These are phyloP conservation scores for Talaromyces albobiverticillius DNA, from an alignment of 2,329 filamentous ascomycete genomes.

Conservation along the genomic window DNA sequence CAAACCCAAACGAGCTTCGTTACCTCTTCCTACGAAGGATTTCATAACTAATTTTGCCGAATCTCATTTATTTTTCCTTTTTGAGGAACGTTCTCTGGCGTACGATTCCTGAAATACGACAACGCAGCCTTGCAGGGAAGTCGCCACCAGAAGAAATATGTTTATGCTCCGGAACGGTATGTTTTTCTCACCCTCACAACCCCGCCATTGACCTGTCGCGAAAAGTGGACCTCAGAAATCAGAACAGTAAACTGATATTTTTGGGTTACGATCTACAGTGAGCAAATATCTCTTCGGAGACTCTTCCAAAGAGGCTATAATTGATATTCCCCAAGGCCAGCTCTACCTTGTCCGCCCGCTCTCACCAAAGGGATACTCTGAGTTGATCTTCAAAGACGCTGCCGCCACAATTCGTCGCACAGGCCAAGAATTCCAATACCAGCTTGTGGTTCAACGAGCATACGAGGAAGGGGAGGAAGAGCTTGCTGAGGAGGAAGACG, in stretches of 20 bases:
- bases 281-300: conserved; percentile 91
- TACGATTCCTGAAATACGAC: neutral
- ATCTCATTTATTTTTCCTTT: neutral
- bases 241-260: conserved; percentile 10
- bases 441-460: conserved; percentile 91
- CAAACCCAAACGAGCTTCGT: neutral
- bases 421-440: conserved; percentile 93
- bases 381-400: conserved; percentile 98
- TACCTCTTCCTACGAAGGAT: neutral
- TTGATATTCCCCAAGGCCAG: conserved; percentile 92
- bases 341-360: conserved; percentile 94
- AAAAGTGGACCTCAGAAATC: neutral
- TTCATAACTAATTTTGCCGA: too few relatives aligned
- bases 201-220: conserved; percentile 19
- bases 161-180: conserved; percentile 58
- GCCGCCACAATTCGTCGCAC: conserved; percentile 88
- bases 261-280: conserved; percentile 51
- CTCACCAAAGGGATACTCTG: conserved; percentile 95
- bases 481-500: conserved; percentile 82
- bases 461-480: conserved; percentile 98
- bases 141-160: conserved; percentile 38
- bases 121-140: conserved; percentile 17
- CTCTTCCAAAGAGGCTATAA: conserved; percentile 83
- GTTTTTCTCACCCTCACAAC: conserved; percentile 31
- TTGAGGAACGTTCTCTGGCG: neutral